Base-by-base conservation (phyloP, 2,329 filamentous ascomycete species). In the Trichoderma lentiforme region DNA sequence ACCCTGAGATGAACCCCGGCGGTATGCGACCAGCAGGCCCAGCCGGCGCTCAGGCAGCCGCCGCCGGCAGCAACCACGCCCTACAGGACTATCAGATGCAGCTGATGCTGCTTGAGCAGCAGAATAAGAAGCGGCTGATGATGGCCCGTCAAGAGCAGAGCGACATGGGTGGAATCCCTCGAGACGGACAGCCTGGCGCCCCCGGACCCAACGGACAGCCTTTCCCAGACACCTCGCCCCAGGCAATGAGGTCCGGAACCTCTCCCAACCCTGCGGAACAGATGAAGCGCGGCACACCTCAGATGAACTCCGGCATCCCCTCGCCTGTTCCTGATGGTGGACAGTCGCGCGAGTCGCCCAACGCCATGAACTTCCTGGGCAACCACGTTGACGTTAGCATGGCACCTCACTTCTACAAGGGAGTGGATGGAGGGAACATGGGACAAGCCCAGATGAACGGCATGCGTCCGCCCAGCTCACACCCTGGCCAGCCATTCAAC, bases 61-160 rank as follows among this genome's bases (percentile, higher is more conserved):
- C 43, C 18, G 86, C 80, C 15, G 81, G 81, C 39, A 92, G 91
- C 81, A 95, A 94, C 79, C 92, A 95, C 80, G 93, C 93, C 26
- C 85, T 95, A 60, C 92, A 95, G 81, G 93, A 96, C 80, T 95
- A 95, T 77, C 93, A 95, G 83, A 95, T 95, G 92, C 93, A 95
- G 80, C 83, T 95, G 79, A 95, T 95, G 93, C 83, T 95, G 64
- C 86, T 95, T 18, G 93, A 95, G 82, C 93, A 95, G 81, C 92
- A 95, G 82, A 95, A 95, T 77, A 95, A 95, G 86, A 95, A 94
- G 82, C 86, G 93, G 21, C 85, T 95, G 63, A 90, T 94, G 85
- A 94, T 94, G 92, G 93, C 93, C 47, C 89, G 93, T 21, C 92
- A 91, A 79, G 90, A 94, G 79, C 92, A 95, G 80, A 93, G 95